A percentile compares a stretch with the other conserved stretches of the same genome.
These are phyloP conservation scores for Blastocrithidia nonstop DNA, from an alignment of 208 protist genomes.

Conservation along the genomic window DNA sequence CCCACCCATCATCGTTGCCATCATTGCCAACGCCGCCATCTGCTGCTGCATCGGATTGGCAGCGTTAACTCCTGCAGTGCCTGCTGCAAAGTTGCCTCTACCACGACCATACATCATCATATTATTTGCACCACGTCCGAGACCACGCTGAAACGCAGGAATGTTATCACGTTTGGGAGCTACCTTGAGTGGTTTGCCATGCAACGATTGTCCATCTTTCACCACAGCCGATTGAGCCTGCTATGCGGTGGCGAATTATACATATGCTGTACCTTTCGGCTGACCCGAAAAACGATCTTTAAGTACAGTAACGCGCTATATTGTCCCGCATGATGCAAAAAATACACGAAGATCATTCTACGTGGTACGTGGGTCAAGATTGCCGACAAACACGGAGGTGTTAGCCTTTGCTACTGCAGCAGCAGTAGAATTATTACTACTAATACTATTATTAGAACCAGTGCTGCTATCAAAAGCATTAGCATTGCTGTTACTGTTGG, in stretches of 20 bases:
- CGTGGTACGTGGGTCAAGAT: slow-evolving; percentile 75
- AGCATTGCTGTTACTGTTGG: neutral
- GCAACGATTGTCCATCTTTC: slow-evolving; percentile 76
- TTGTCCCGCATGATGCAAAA: slow-evolving; percentile 78
- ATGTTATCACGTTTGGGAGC: slow-evolving; percentile 78
- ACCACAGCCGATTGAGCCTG: slow-evolving; percentile 65
- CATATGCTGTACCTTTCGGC: slow-evolving; percentile 86
- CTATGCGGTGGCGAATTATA: slow-evolving; percentile 82
- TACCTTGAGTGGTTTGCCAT: slow-evolving; percentile 72
- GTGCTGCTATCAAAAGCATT: neutral
- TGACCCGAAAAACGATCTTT: slow-evolving; percentile 78
- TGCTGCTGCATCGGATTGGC: slow-evolving; percentile 29
- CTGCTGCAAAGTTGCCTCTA: slow-evolving; percentile 8
- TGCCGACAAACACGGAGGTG: slow-evolving; percentile 86
- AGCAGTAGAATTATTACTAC: neutral
- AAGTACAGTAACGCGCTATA: slow-evolving; percentile 85
- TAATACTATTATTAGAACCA: neutral
- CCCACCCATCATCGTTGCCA: slow-evolving; percentile 70
- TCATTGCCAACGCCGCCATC: slow-evolving; percentile 64
- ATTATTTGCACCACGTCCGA: slow-evolving; percentile 7
- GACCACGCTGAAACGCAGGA: slow-evolving; percentile 60
- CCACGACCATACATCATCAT: too few species aligned
- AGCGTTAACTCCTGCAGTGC: slow-evolving; percentile 7
- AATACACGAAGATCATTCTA: slow-evolving; percentile 86
- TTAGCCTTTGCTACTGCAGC: slow-evolving; percentile 20